These are phyloP conservation scores for Aspergillus funiculosus DNA, from an alignment of 495 filamentous ascomycete species.

Conservation along the genomic window DNA sequence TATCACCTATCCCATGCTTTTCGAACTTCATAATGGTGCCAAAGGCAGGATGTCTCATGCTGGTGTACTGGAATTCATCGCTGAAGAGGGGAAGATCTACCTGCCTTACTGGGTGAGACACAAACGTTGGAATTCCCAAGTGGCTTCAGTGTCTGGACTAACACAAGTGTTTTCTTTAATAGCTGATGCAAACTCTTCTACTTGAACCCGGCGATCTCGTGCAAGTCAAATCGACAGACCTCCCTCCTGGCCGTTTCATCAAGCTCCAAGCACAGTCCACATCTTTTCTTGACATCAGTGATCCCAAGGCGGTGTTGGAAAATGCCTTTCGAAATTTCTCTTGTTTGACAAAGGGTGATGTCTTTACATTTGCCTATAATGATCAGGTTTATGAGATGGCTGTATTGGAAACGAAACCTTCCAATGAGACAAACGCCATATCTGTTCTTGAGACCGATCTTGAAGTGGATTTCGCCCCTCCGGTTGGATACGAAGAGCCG, in stretches of 20 bases:
- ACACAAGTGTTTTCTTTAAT: slow-evolving; percentile 2
- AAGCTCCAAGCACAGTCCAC: slow-evolving; percentile 92
- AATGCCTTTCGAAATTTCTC: slow-evolving; percentile 93
- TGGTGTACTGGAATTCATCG: slow-evolving; percentile 94
- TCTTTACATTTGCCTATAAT: slow-evolving; percentile 94
- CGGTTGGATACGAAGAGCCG: slow-evolving; percentile 89
- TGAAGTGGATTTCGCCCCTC: slow-evolving; percentile 89
- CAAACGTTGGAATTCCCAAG: background rate
- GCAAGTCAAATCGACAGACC: slow-evolving; percentile 87
- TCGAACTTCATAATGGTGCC: slow-evolving; percentile 86
- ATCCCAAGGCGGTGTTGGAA: slow-evolving; percentile 96
- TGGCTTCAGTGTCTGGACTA: background rate
- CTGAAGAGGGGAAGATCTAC: slow-evolving; percentile 94
- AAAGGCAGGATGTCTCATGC: slow-evolving; percentile 77
- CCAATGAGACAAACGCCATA: slow-evolving; percentile 68
- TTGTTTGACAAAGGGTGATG: slow-evolving; percentile 82
- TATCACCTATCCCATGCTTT: slow-evolving; percentile 95
- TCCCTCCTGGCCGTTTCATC: slow-evolving; percentile 82
- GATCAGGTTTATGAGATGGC: slow-evolving; percentile 87
- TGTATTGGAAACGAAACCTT: slow-evolving; percentile 86
- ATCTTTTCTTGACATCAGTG: slow-evolving; percentile 89
- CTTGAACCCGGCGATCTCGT: slow-evolving; percentile 90
- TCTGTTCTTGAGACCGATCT: slow-evolving; percentile 93
- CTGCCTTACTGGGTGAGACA: slow-evolving; percentile 82
- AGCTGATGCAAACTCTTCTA: slow-evolving; percentile 90